Conservation (phyloP, 2,329 filamentous ascomycete species). For the Fonsecaea erecta region DNA sequence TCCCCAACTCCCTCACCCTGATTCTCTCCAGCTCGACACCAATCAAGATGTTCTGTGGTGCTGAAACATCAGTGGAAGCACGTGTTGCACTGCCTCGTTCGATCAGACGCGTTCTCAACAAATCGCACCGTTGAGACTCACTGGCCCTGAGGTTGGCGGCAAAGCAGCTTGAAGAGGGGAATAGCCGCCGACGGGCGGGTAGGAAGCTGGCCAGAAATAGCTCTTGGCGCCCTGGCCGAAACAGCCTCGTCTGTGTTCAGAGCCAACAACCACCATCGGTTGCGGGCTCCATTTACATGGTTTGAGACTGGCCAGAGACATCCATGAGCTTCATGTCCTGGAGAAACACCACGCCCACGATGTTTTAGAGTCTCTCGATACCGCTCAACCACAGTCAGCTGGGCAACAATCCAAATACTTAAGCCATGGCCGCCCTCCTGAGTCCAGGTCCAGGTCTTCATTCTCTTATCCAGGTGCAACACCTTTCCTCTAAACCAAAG, state of each 20-base stretch:
- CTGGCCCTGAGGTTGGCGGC: slow-evolving; percentile 29
- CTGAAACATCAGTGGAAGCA: slow-evolving; percentile 6
- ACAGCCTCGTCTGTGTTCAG: slow-evolving; percentile 19
- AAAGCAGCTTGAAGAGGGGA: neutral
- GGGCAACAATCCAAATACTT: slow-evolving; percentile 5
- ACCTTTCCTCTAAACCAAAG: slow-evolving; percentile 8
- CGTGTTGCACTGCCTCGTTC: slow-evolving; percentile 20
- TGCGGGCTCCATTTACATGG: neutral
- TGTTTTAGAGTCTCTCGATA: neutral
- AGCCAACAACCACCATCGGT: slow-evolving; percentile 24
- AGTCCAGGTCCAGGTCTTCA: neutral
- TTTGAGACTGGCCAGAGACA: slow-evolving; percentile 27
- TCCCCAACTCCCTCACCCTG: neutral
- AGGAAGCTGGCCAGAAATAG: slow-evolving; percentile 18
- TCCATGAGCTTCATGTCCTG: neutral
- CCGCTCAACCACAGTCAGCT: neutral
- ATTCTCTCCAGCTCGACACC: neutral
- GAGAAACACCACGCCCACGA: neutral
- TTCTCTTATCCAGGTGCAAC: slow-evolving; percentile 13
- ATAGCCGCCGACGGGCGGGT: slow-evolving; percentile 22
- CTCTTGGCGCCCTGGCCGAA: slow-evolving; percentile 25
- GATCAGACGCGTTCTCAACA: slow-evolving; percentile 21
- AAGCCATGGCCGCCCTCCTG: slow-evolving; percentile 9
- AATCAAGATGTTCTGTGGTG: neutral
- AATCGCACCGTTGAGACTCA: slow-evolving; percentile 19